These are phyloP conservation scores for Salvia miltiorrhiza DNA, from an alignment of 257 asterid genomes.

Conservation along the genomic window DNA sequence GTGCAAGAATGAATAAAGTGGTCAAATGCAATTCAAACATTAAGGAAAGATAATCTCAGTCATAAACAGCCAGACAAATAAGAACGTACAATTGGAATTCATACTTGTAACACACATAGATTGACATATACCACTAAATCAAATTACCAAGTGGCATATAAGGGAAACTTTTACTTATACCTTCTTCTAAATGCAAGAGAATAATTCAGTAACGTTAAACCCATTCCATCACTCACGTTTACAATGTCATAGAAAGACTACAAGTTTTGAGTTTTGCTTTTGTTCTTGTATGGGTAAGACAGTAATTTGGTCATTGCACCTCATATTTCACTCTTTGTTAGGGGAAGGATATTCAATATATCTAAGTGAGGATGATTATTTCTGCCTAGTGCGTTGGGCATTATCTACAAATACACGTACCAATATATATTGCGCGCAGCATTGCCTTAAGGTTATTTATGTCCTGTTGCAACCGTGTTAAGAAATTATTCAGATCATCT, in stretches of 20 bases:
- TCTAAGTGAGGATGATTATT: background rate
- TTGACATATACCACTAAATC: background rate
- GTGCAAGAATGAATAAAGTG: background rate
- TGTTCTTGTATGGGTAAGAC: background rate
- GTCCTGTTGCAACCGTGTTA: slow-evolving; percentile 65
- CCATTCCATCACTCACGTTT: background rate
- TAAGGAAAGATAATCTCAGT: background rate
- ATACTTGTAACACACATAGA: background rate
- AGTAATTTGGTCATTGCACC: background rate
- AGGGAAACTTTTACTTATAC: background rate
- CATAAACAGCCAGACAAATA: background rate
- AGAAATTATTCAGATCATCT: slow-evolving; percentile 59
- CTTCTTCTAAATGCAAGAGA: background rate
- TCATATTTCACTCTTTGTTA: background rate
- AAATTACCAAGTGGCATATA: background rate
- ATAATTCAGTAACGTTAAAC: background rate
- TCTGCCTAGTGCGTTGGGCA: background rate
- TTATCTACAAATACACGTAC: slow-evolving; percentile 35
- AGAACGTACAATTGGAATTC: background rate
- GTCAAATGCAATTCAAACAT: background rate
- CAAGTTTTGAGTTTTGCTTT: background rate
- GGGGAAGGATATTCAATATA: background rate
- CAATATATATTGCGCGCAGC: slow-evolving; percentile 91
- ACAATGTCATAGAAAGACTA: background rate
- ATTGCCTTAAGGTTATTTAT: slow-evolving; percentile 80